Conservation (phyloP, 495 filamentous ascomycete species). For the Xylaria longipes region DNA sequence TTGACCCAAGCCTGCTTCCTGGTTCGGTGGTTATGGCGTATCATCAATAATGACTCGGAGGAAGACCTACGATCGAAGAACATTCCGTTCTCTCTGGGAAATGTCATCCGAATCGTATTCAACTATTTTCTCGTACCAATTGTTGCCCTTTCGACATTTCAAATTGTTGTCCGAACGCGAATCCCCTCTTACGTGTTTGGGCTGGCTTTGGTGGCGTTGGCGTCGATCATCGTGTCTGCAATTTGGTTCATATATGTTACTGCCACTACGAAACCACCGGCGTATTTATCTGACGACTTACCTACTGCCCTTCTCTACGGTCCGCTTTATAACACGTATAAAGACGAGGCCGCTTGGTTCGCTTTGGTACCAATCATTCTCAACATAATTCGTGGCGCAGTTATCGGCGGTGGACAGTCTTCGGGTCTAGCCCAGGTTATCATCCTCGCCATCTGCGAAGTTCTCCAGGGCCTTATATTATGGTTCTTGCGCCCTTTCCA, state of each 20-base stretch:
- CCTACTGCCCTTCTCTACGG: constrained; percentile 89
- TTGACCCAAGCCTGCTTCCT: constrained; percentile 79
- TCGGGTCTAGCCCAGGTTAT: constrained; percentile 92
- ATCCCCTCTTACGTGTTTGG: constrained; percentile 74
- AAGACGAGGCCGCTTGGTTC: constrained; percentile 83
- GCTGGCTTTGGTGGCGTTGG: constrained; percentile 74
- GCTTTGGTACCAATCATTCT: constrained; percentile 84
- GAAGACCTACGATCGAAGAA: constrained; percentile 91
- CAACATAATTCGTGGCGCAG: constrained; percentile 83
- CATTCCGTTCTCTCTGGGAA: constrained; percentile 88
- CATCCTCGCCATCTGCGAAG: constrained; percentile 90
- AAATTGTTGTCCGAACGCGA: constrained; percentile 74
- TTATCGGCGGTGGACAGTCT: constrained; percentile 90
- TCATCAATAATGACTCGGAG: constrained; percentile 72
- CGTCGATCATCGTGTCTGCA: constrained; percentile 72
- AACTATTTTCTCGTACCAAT: constrained; percentile 91
- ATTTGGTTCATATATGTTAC: constrained; percentile 83
- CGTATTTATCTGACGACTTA: constrained; percentile 90
- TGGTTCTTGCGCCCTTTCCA: constrained; percentile 91
- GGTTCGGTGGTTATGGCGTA: constrained; percentile 72
- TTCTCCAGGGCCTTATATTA: constrained; percentile 85
- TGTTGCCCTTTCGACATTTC: constrained; percentile 85
- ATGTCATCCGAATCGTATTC: constrained; percentile 85
- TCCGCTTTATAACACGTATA: constrained; percentile 97
- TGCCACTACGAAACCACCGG: constrained; percentile 77